Conservation (phyloP, 768 basidiomycete species). For the Boletus subcaerulescens region DNA sequence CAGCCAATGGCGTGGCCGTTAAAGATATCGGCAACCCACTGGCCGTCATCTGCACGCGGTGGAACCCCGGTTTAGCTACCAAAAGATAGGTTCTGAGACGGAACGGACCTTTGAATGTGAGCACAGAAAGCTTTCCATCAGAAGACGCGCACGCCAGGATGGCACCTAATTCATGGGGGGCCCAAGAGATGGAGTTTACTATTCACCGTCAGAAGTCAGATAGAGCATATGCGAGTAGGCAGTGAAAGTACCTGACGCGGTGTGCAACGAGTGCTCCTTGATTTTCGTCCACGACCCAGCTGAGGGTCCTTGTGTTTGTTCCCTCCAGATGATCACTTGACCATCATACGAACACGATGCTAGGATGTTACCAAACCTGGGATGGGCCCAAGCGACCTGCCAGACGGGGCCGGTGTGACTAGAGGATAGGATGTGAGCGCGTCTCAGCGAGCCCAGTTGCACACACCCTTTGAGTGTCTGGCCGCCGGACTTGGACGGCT, state of each 20-base stretch:
- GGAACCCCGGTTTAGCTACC: too few relatives aligned
- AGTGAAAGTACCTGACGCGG: slow-evolving; percentile 75
- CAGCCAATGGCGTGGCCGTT: slow-evolving; percentile 95
- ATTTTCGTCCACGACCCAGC: slow-evolving; percentile 84
- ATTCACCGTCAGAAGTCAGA: neutral
- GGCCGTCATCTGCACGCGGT: slow-evolving; percentile 75
- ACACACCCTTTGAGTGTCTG: slow-evolving; percentile 82
- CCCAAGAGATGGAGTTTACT: slow-evolving; percentile 99
- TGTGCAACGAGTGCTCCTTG: slow-evolving; percentile 93
- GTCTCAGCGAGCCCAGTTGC: neutral
- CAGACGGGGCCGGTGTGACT: slow-evolving; percentile 98
- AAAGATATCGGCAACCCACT: slow-evolving; percentile 94
- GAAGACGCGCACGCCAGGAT: slow-evolving; percentile 96
- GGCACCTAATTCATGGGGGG: slow-evolving; percentile 96
- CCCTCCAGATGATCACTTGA: slow-evolving; percentile 98
- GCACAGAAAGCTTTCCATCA: slow-evolving; percentile 94
- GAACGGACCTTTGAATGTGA: slow-evolving; percentile 91
- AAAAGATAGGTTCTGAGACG: neutral
- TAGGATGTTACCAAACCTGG: slow-evolving; percentile 93
- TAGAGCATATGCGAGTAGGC: neutral
- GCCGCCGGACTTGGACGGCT: slow-evolving; percentile 62
- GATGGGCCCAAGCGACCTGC: slow-evolving; percentile 98
- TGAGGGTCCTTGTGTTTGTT: slow-evolving; percentile 54
- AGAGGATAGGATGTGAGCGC: neutral
- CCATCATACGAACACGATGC: slow-evolving; percentile 99